Percentiles rank a stretch among this genome's conserved stretches.
These are phyloP conservation scores for Pseudogymnoascus sp. DNA, from an alignment of 2,329 filamentous ascomycete genomes.

Conservation along the genomic window DNA sequence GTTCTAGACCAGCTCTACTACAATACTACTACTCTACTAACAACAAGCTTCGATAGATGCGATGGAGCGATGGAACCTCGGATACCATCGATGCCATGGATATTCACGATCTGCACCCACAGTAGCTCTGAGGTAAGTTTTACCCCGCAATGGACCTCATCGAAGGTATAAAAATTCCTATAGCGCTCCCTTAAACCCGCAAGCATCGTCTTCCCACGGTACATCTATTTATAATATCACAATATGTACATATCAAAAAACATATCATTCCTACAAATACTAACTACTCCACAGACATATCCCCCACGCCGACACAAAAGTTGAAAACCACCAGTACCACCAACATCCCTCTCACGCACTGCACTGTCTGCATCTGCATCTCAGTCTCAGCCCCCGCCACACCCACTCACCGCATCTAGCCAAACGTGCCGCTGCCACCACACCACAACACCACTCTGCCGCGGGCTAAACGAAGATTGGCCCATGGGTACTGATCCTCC, in stretches of 20 bases:
- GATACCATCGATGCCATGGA: background rate
- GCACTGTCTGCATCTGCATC: background rate
- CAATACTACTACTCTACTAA: background rate
- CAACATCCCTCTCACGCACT: background rate
- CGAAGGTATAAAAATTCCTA: background rate
- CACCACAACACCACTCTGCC: background rate
- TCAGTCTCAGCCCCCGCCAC: background rate
- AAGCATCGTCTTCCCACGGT: background rate
- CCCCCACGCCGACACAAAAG: background rate
- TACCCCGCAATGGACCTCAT: background rate
- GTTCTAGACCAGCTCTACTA: background rate
- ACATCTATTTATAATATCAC: background rate
- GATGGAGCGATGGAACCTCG: background rate
- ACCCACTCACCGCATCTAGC: background rate
- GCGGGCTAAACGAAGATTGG: background rate
- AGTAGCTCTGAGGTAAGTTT: background rate
- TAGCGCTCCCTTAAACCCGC: background rate
- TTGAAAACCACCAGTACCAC: background rate
- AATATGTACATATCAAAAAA: background rate
- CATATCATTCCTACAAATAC: background rate
- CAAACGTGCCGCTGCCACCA: background rate
- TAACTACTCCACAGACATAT: background rate
- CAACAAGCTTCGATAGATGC: background rate
- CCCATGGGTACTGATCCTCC: background rate
- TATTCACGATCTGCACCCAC: background rate